These are phyloP conservation scores for Pythium phragmitis DNA, from an alignment of 352 stramenopile genomes.

Conservation along the genomic window DNA sequence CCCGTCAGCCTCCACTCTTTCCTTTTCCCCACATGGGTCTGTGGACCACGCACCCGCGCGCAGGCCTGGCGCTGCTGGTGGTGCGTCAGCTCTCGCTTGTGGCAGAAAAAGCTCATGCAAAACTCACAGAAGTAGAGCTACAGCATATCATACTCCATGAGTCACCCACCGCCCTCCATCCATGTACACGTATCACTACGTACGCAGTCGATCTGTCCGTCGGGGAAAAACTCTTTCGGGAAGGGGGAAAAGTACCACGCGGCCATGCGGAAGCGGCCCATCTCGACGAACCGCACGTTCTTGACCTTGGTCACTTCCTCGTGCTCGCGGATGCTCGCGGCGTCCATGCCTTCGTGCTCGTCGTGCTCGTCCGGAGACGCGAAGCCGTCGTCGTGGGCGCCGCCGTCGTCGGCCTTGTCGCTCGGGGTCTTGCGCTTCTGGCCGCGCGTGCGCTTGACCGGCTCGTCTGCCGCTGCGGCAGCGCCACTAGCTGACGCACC, in stretches of 20 bases:
- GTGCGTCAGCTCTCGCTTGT: conserved; percentile 64
- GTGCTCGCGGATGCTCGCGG: conserved; percentile 95
- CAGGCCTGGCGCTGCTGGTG: conserved; percentile 70
- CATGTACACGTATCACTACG: background rate
- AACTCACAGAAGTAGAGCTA: conserved; percentile 91
- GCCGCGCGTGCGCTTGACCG: conserved; percentile 48
- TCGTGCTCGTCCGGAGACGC: conserved; percentile 92
- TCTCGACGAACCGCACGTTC: conserved; percentile 96
- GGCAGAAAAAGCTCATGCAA: conserved; percentile 87
- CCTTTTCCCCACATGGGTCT: background rate
- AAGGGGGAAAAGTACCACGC: conserved; percentile 98
- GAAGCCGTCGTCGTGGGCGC: conserved; percentile 72
- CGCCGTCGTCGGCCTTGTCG: conserved; percentile 27
- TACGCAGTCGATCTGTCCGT: conserved; percentile 84
- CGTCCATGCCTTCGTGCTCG: conserved; percentile 98
- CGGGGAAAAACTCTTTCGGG: conserved; percentile 93
- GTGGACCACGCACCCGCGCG: conserved; percentile 44
- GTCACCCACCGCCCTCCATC: background rate
- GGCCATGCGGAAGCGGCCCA: conserved; percentile 93
- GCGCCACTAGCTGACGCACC: background rate
- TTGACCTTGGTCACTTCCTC: conserved; percentile 98
- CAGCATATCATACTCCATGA: background rate
- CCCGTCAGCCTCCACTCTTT: background rate
- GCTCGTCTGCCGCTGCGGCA: conserved; percentile 27
- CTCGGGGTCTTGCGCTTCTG: conserved; percentile 72